Conservation (phyloP, 345 rosid species). For the Hibiscus mutabilis region DNA sequence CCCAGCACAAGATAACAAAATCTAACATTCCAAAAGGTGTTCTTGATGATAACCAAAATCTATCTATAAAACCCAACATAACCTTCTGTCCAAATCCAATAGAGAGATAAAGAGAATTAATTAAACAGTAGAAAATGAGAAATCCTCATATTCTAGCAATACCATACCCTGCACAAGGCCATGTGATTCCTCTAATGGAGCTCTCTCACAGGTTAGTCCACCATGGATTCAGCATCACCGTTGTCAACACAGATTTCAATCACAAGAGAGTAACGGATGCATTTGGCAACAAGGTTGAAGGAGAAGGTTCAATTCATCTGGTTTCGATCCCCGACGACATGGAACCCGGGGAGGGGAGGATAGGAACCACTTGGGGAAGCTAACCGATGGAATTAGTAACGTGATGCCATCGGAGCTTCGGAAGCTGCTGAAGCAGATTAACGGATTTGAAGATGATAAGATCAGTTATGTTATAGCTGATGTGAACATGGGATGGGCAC, state of each 20-base stretch:
- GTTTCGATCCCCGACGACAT: slow-evolving; percentile 20
- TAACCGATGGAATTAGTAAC: not conserved
- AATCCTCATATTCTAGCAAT: slow-evolving; percentile 30
- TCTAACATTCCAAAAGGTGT: not conserved
- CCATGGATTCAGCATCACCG: slow-evolving; percentile 25
- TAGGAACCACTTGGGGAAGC: slow-evolving; percentile 1
- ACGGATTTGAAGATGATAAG: not conserved
- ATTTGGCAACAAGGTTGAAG: slow-evolving; percentile 1
- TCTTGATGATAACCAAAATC: not conserved
- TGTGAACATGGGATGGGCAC: not conserved
- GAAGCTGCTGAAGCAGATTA: slow-evolving; percentile 6
- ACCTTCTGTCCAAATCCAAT: not conserved
- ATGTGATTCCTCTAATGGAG: slow-evolving; percentile 37
- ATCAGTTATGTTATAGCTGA: slow-evolving; percentile 13
- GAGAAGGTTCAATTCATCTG: slow-evolving; percentile 10
- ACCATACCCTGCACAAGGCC: slow-evolving; percentile 50
- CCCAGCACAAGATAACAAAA: not conserved
- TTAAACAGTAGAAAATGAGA: not conserved
- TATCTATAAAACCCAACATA: not conserved
- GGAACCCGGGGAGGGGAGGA: slow-evolving; percentile 14
- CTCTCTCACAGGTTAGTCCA: slow-evolving; percentile 16
- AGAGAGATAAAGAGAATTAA: not conserved
- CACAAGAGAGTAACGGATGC: slow-evolving; percentile 29
- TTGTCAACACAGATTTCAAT: slow-evolving; percentile 33
- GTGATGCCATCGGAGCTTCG: slow-evolving; percentile 7